Evolutionary conservation across 805 yeast genomes (phyloP), one percentile per base, ranked within the genome.

Genomic region (Pichia californica): DNA sequence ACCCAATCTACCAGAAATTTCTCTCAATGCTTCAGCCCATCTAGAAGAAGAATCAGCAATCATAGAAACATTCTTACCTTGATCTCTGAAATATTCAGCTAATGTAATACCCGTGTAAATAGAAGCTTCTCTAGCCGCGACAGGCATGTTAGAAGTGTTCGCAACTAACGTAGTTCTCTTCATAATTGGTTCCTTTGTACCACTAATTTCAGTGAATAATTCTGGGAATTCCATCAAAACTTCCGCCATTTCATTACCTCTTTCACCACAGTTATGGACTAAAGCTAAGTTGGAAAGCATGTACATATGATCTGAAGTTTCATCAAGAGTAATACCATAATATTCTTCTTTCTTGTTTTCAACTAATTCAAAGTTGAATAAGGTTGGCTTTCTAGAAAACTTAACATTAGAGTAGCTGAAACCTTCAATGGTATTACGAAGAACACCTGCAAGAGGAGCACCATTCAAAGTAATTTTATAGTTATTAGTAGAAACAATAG

Each of bases 1-100:
- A 71, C 99, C 99, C 67, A 93, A 76, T 79, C 99, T 95, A 79
- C 99, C 99, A 41, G 98, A 89, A 66, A 93, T 84, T 78, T 93
- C 99, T 83, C 99, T 89, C 65, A 93, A 77, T 50, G 99, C 99
- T 75, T 93, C 99, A 36, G 99, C 99, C 99, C 99, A 93, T 77
- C 99, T 89, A 27, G 97, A 89, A 28, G 98, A 91, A 6, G 99
- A 93, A 68, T 93, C 99, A 48, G 99, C 99, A 83, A 93, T 93
- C 98, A 93, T 93, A 28, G 98, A 81, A 51, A 93, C 99, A 63
- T 93, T 76, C 76, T 93, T 93, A 73, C 99, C 99, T 74, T 93
- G 99, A 74, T 93, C 99, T 79, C 99, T 89, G 81, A 93, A 93
- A 69, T 93, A 93, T 71, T 93, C 99, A 38, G 99, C 98, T 56